Conservation (phyloP, 202 grass and related monocot genomes). For the Digitaria exilis region DNA sequence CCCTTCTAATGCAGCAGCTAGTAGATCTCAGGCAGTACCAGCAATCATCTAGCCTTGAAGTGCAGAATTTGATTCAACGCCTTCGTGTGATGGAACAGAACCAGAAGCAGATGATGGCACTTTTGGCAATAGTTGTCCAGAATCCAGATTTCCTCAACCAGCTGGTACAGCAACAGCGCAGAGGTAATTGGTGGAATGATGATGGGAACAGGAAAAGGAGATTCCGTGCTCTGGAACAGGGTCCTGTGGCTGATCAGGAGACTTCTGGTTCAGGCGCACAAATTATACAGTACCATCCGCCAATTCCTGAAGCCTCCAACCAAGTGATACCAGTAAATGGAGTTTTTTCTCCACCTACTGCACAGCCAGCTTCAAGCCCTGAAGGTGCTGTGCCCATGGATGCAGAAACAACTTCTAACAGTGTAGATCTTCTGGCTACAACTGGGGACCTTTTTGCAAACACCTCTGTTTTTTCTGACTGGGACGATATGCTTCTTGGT, state of each 20-base stretch:
- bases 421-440: constrained; percentile 26
- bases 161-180: constrained; percentile 55
- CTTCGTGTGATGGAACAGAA: constrained; percentile 72
- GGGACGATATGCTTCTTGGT: constrained; percentile 44
- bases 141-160: constrained; percentile 59
- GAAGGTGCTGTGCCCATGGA: constrained; percentile 35
- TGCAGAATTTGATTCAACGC: constrained; percentile 56
- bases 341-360: constrained; percentile 9
- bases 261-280: constrained; percentile 37
- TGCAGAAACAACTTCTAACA: constrained; percentile 35
- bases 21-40: constrained; percentile 68
- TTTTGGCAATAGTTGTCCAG: constrained; percentile 67
- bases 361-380: constrained; percentile 39
- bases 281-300: constrained; percentile 57
- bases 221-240: constrained; percentile 52
- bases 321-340: constrained; percentile 34
- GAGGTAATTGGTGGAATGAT: constrained; percentile 47
- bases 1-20: constrained; percentile 73
- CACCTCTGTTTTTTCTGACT: constrained; percentile 26
- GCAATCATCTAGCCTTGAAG: constrained; percentile 64
- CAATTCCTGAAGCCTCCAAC: constrained; percentile 43
- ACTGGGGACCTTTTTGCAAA: constrained; percentile 25
- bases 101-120: constrained; percentile 80
- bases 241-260: constrained; percentile 38
- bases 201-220: constrained; percentile 68